Evolutionary conservation across 2,329 filamentous ascomycete genomes (phyloP).

Genomic region (Botrytis sinoallii): DNA sequence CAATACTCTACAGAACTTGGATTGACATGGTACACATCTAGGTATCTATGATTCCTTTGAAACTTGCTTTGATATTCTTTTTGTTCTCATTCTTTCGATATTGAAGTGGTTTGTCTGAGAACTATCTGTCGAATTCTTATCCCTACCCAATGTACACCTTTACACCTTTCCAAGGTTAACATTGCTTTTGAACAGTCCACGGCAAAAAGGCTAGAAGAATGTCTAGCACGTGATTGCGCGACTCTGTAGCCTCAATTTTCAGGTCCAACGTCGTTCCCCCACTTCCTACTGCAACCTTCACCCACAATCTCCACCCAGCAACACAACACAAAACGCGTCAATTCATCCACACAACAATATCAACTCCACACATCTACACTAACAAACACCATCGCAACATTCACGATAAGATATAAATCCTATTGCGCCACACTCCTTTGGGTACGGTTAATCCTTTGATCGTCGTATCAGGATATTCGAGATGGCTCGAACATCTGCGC

Average conservation of each 20-base stretch:
- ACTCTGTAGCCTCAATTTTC: background rate
- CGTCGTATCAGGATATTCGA: background rate
- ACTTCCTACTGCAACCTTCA: background rate
- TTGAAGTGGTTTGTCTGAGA: background rate
- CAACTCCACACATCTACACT: background rate
- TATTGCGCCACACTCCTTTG: background rate
- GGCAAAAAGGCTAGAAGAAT: background rate
- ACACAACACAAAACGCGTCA: slow-evolving; percentile 6
- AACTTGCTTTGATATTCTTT: background rate
- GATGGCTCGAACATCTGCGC: slow-evolving; percentile 2
- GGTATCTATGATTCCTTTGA: background rate
- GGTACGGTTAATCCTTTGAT: too few relatives aligned
- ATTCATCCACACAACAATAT: background rate
- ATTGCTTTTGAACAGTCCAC: background rate
- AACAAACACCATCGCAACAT: background rate
- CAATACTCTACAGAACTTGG: background rate
- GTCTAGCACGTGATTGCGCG: background rate
- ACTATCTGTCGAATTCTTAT: background rate
- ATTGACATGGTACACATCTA: background rate
- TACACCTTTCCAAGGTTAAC: background rate
- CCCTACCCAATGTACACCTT: background rate
- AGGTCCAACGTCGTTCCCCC: background rate
- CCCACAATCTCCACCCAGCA: background rate
- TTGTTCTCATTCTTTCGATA: background rate
- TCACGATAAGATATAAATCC: background rate